A percentile compares a stretch with the other conserved stretches of the same genome.
phyloP scores from a whole-genome alignment of 2,329 filamentous ascomycete species.

The Sphaerulina musiva region DNA sequence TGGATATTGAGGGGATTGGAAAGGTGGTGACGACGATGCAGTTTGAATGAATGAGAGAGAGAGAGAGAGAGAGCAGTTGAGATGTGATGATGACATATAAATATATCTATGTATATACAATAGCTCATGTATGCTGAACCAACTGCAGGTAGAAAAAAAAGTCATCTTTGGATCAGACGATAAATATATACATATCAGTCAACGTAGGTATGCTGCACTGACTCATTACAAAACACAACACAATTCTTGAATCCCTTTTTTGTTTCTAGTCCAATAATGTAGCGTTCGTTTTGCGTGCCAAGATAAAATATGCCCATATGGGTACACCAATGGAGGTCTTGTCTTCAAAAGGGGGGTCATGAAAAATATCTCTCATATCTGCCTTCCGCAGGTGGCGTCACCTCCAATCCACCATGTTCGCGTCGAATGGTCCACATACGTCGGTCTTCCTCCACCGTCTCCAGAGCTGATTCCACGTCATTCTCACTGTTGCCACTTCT shows the following conservation, averaged over 20 bases:
- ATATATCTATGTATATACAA: too few relatives aligned
- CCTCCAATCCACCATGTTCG: constrained; percentile 23
- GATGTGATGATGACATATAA: too few relatives aligned
- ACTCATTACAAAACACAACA: background rate
- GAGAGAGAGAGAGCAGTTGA: too few relatives aligned
- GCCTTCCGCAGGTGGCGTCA: constrained; percentile 30
- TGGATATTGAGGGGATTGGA: constrained; percentile 32
- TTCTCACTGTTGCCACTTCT: constrained; percentile 20
- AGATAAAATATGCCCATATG: background rate
- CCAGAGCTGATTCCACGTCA: constrained; percentile 21
- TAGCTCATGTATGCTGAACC: background rate
- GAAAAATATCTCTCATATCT: constrained; percentile 29
- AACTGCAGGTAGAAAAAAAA: too few relatives aligned
- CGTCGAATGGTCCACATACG: constrained; percentile 20
- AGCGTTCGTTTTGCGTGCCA: background rate
- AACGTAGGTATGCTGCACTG: background rate
- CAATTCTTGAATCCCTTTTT: background rate
- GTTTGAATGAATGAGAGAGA: constrained; percentile 23
- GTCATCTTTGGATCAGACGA: too few relatives aligned
- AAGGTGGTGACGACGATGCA: constrained; percentile 31
- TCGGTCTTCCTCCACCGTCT: constrained; percentile 24
- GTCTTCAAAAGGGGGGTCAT: background rate
- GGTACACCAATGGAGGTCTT: background rate
- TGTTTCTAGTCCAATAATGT: background rate
- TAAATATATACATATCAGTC: background rate